phyloP scores from a whole-genome alignment of 768 basidiomycete species.

The Cystofilobasidium bisporidii region DNA sequence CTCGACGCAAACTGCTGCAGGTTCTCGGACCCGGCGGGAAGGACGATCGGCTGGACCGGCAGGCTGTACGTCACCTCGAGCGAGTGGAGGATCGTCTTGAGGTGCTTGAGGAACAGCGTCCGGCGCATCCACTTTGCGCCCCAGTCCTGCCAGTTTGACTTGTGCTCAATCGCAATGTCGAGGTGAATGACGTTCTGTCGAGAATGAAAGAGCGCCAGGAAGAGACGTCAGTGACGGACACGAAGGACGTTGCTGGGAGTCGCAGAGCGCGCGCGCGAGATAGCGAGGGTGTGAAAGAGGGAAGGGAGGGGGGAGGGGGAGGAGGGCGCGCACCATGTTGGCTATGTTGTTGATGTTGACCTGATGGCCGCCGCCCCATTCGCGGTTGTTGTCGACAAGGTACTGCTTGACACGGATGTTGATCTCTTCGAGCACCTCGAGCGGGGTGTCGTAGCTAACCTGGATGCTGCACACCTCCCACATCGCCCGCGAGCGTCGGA shows the following conservation, averaged over 20 bases:
- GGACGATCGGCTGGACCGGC: slow-evolving; percentile 58
- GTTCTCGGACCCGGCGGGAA: not conserved
- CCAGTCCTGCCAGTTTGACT: slow-evolving; percentile 78
- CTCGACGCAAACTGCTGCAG: not conserved
- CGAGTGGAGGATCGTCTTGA: slow-evolving; percentile 62
- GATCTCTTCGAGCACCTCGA: slow-evolving; percentile 60
- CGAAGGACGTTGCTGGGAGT: too few species aligned
- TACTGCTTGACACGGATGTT: slow-evolving; percentile 53
- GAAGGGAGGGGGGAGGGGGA: not conserved
- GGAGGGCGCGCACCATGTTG: slow-evolving; percentile 35
- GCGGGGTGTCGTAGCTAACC: slow-evolving; percentile 59
- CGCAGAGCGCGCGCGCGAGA: not conserved
- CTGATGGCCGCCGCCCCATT: slow-evolving; percentile 48
- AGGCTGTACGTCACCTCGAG: slow-evolving; percentile 61
- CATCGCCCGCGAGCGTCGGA: slow-evolving; percentile 36
- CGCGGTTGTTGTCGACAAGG: slow-evolving; percentile 53
- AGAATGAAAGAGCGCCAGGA: not conserved
- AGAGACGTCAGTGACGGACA: not conserved
- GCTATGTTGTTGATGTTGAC: slow-evolving; percentile 63
- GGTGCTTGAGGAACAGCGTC: slow-evolving; percentile 62
- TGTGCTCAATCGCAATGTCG: slow-evolving; percentile 62
- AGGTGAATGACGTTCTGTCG: slow-evolving; percentile 58
- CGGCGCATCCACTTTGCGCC: slow-evolving; percentile 48
- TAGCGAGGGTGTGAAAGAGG: not conserved
- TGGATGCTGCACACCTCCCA: slow-evolving; percentile 62